phyloP scores from a whole-genome alignment of 2,329 filamentous ascomycete genomes.

The Claviceps africana region DNA sequence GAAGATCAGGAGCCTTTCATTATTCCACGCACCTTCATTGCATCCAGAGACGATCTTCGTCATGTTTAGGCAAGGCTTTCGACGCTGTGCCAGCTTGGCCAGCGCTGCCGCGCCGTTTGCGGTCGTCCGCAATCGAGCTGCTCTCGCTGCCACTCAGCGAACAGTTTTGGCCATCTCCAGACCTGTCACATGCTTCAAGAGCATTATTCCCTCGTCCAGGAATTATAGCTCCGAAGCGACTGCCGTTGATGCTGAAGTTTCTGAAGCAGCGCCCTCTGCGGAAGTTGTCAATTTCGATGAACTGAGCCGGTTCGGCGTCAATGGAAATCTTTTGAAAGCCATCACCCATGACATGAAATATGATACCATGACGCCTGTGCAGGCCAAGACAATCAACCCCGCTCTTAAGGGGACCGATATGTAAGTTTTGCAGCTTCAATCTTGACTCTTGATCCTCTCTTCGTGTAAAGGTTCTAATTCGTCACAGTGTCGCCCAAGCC shows the following conservation, averaged over 20 bases:
- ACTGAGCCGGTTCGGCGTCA: slow-evolving; percentile 35
- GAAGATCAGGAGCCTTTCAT: neutral
- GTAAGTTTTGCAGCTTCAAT: slow-evolving; percentile 36
- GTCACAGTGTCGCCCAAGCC: slow-evolving; percentile 67
- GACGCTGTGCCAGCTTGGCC: slow-evolving; percentile 25
- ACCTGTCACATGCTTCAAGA: slow-evolving; percentile 9
- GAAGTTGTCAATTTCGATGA: slow-evolving; percentile 28
- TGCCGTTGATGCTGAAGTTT: slow-evolving; percentile 11
- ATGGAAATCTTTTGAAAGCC: slow-evolving; percentile 49
- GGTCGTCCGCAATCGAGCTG: slow-evolving; percentile 16
- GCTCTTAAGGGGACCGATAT: slow-evolving; percentile 70
- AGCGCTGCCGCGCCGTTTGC: slow-evolving; percentile 16
- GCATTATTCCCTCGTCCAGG: slow-evolving; percentile 14
- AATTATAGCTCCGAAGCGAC: slow-evolving; percentile 27
- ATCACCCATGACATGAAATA: slow-evolving; percentile 64
- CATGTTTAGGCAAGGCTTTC: slow-evolving; percentile 25
- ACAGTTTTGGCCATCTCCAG: slow-evolving; percentile 10
- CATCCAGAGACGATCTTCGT: slow-evolving; percentile 2
- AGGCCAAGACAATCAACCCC: slow-evolving; percentile 67
- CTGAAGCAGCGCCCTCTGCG: slow-evolving; percentile 10
- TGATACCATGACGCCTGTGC: slow-evolving; percentile 82
- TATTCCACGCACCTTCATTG: neutral
- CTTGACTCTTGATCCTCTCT: neutral
- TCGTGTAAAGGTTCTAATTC: slow-evolving; percentile 6
- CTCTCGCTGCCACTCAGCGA: slow-evolving; percentile 13